Percentiles rank a stretch among this genome's conserved stretches.
phyloP scores from a whole-genome alignment of 345 rosid species.

The Passiflora organensis region DNA sequence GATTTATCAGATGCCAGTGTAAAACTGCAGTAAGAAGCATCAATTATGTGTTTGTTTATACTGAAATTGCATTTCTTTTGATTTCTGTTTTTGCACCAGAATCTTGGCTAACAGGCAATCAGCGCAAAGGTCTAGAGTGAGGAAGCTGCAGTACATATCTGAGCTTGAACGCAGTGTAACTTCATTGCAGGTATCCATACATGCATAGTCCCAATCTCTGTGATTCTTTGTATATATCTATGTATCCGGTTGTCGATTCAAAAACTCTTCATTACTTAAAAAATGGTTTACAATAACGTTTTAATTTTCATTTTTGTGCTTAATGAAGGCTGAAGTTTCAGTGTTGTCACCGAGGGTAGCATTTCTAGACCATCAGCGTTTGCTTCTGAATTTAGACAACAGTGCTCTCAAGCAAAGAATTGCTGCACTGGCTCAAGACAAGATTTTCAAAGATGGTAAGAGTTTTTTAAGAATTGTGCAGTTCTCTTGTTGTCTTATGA shows the following conservation, averaged over 20 bases:
- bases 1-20: too few relatives aligned
- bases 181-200: slow-evolving; percentile 23
- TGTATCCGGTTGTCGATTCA: too few relatives aligned
- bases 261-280: too few relatives aligned
- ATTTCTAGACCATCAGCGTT: slow-evolving; percentile 27
- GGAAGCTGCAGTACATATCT: slow-evolving; percentile 32
- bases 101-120: slow-evolving; percentile 34
- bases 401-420: slow-evolving; percentile 34
- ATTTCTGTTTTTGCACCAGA: slow-evolving; percentile 9
- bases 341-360: slow-evolving; percentile 35
- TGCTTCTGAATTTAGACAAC: slow-evolving; percentile 31
- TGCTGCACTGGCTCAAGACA: slow-evolving; percentile 33
- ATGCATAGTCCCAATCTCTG: too few relatives aligned
- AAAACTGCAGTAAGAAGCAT: too few relatives aligned
- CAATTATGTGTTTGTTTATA: too few relatives aligned
- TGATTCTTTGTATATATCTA: too few relatives aligned
- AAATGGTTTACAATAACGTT: too few relatives aligned
- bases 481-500: too few relatives aligned
- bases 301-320: neutral
- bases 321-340: slow-evolving; percentile 28
- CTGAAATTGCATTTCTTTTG: neutral
- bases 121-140: slow-evolving; percentile 31
- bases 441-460: slow-evolving; percentile 34
- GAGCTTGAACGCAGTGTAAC: slow-evolving; percentile 34
- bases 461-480: too few relatives aligned